These are phyloP conservation scores for Paraphoma chrysanthemicola DNA, from an alignment of 2,329 filamentous ascomycete genomes.

Conservation along the genomic window DNA sequence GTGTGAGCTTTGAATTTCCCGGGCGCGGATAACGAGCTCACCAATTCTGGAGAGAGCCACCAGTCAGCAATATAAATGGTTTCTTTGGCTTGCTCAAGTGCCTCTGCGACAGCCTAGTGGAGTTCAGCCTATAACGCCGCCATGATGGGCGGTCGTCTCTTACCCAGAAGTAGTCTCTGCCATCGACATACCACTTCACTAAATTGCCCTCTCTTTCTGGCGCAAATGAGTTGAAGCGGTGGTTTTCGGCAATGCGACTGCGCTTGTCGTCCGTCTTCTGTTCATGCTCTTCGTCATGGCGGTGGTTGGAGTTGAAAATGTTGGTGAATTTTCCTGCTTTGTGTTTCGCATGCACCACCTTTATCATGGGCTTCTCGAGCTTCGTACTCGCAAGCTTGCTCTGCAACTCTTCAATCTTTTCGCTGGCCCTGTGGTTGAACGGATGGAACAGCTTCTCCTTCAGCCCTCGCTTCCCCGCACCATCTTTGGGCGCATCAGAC, in stretches of 20 bases:
- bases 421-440: slow-evolving; percentile 39
- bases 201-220: slow-evolving; percentile 84
- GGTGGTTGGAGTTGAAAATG: slow-evolving; percentile 83
- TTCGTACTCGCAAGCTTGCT: slow-evolving; percentile 56
- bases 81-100: slow-evolving; percentile 88
- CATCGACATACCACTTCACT: slow-evolving; percentile 97
- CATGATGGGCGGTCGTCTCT: slow-evolving; percentile 1
- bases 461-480: slow-evolving; percentile 31
- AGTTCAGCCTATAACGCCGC: neutral
- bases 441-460: slow-evolving; percentile 49
- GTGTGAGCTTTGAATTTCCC: slow-evolving; percentile 4
- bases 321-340: slow-evolving; percentile 70
- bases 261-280: slow-evolving; percentile 83
- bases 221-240: slow-evolving; percentile 91
- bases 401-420: slow-evolving; percentile 43
- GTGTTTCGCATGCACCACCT: slow-evolving; percentile 66
- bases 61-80: slow-evolving; percentile 96
- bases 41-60: slow-evolving; percentile 89
- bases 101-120: slow-evolving; percentile 75
- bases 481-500: neutral
- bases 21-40: slow-evolving; percentile 8
- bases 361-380: slow-evolving; percentile 54
- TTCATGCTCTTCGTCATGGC: slow-evolving; percentile 94
- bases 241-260: slow-evolving; percentile 70
- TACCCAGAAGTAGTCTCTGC: slow-evolving; percentile 86